Evolutionary conservation across 371 early-diverging fungal genomes (phyloP), one percentile per base, ranked within the genome.

Genomic region (Syncephalastrum monosporum): DNA sequence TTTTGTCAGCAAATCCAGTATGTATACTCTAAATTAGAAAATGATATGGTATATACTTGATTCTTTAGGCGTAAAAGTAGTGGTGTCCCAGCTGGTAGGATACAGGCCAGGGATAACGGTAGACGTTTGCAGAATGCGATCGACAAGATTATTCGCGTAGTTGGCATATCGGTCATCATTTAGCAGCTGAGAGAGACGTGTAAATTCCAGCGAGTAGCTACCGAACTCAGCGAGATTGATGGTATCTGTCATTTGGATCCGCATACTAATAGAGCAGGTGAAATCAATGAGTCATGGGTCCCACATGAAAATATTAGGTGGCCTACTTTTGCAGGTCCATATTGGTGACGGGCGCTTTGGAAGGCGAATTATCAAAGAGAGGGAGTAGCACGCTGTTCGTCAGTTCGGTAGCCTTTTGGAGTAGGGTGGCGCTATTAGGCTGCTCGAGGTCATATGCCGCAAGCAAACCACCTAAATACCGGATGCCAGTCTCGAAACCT

Each of bases 181-280:
- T 1, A 91, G 88, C 17, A 93, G 64, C 50, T 87, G 74, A 12
- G 86, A 81, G 29, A 97, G 74, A 8, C 85, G 72, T 16, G 87
- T 89, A 63, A 92, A 93, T 68, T 97, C 97, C 47, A 97, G 71
- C 45, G 89, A 70, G 41, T 95, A 73, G 0, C 93, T 86, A 23
- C 94, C 95, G 29, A 91, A 86, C 55, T 95, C 94, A 5, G 95
- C 95, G 10, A 76, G 50, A 38, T 63, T 63, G 19, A 71, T 62
- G 6, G 47, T 47, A 14, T 54, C 49, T 13, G 53, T 42, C 50
- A 17, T 23, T 24, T 49, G 50, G 19, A 49, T 27, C 5, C 27
- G 27, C 27, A 27, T 27, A 27, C 27, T 27, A 27, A 27, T 7
- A 27, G 7, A 27, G 27, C 27, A 27, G 3, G 7, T 3, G 27